Base-by-base conservation (phyloP, 2,329 filamentous ascomycete species). In the Sclerotiophoma versabilis region DNA sequence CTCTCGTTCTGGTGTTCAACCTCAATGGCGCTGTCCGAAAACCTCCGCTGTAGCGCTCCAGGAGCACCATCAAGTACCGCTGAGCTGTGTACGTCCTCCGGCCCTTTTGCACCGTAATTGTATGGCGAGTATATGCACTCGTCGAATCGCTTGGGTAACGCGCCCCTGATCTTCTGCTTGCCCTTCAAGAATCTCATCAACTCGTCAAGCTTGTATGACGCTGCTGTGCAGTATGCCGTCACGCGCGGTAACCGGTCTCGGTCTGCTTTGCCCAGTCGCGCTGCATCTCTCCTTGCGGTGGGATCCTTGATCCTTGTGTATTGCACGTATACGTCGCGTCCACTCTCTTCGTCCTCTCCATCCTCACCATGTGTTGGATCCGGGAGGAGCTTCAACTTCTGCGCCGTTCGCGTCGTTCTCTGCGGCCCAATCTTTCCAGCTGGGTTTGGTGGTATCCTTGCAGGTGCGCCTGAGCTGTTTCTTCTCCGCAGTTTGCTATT, bases 81-180 rank as follows among this genome's bases (percentile, higher is more conserved):
- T 26, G 67, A 62, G 51, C 71, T 75, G 37, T 67, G 61, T 29
- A 77, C 76, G 54, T 68, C 58, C 43, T 71, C 75, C 58, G 50
- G 67, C 15, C 66, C 71, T 56, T 53, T 68, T 20, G 85, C 82
- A 34, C 82, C 81, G 74, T 97, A 97, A 68, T 87, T 88, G 75
- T 96, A 99, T 0, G 93, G 92, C 10, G 93, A 92, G 77, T 99
- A 99, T 64, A 99, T 92, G 75, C 95, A 99, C 76, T 99, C 95
- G 73, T 99, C 95, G 65, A 97, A 97, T 53, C 95, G 79, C 76
- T 97, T 98, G 1, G 95, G 93, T 56, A 87, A 90, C 14, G 93
- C 87, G 15, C 91, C 91, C 65, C 91, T 85, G 26, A 85, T 85
- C 75, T 90, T 91, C 38, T 85, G 84, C 54, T 91, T 84, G 25